phyloP scores from a whole-genome alignment of 768 basidiomycete genomes.

The Kwoniella dendrophila region DNA sequence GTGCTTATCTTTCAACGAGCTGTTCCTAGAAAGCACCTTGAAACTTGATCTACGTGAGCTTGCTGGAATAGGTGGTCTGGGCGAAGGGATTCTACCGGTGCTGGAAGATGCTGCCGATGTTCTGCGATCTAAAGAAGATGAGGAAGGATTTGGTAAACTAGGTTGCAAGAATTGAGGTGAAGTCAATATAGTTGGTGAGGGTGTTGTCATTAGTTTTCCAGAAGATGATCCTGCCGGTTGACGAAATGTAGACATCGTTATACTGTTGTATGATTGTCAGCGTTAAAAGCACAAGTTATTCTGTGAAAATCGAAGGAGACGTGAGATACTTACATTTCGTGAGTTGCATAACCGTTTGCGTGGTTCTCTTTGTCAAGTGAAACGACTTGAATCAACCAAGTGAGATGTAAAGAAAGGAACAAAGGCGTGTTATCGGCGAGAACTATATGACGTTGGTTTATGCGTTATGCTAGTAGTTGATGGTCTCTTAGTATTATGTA shows the following conservation, averaged over 20 bases:
- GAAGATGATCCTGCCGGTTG: constrained; percentile 4
- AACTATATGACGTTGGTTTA: too few species aligned
- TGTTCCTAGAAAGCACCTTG: constrained; percentile 12
- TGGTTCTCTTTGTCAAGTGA: too few species aligned
- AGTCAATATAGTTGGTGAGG: constrained; percentile 5
- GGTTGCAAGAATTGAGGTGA: constrained; percentile 17
- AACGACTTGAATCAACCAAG: too few species aligned
- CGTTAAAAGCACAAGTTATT: neutral
- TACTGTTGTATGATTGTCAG: neutral
- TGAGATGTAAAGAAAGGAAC: too few species aligned
- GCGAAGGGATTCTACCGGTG: constrained; percentile 19
- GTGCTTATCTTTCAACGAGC: constrained; percentile 14
- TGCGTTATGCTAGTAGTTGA: too few species aligned
- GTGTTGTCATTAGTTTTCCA: neutral
- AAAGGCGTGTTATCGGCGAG: constrained; percentile 5
- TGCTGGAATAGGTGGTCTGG: constrained; percentile 4
- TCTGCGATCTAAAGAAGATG: constrained; percentile 3
- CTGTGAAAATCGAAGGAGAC: neutral
- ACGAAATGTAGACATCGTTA: constrained; percentile 18
- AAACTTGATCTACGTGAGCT: constrained; percentile 9
- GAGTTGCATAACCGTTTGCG: neutral
- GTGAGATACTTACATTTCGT: neutral
- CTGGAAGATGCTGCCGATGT: constrained; percentile 7
- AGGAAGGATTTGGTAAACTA: constrained; percentile 10
- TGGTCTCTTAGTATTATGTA: too few species aligned